A percentile compares a stretch with the other conserved stretches of the same genome.
phyloP scores from a whole-genome alignment of 1,284 basidiomycete genomes.

The Agaricales sp. region DNA sequence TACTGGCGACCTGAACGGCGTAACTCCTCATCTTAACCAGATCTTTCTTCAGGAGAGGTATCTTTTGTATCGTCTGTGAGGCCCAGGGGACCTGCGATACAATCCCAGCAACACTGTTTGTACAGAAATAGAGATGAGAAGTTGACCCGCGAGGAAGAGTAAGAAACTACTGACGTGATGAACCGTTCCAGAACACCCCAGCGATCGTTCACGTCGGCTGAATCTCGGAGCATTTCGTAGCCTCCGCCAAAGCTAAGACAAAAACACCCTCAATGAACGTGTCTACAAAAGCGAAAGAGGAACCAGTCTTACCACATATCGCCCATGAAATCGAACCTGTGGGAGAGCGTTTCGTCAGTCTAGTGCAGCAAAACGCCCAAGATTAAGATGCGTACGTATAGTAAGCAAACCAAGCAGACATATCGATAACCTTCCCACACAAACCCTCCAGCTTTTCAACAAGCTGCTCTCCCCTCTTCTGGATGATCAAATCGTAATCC shows the following conservation, averaged over 20 bases:
- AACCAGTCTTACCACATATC: conserved; percentile 42
- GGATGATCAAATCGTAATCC: conserved; percentile 37
- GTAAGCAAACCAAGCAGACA: conserved; percentile 36
- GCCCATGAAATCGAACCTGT: conserved; percentile 52
- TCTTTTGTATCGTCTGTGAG: conserved; percentile 9
- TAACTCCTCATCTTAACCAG: conserved; percentile 19
- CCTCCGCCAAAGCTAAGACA: conserved; percentile 37
- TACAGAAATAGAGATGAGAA: neutral
- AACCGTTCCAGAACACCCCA: conserved; percentile 26
- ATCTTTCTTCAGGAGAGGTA: conserved; percentile 14
- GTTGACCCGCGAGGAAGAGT: neutral
- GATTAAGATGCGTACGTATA: conserved; percentile 33
- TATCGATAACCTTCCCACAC: conserved; percentile 20
- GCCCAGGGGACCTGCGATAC: conserved; percentile 34
- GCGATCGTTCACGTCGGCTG: conserved; percentile 24
- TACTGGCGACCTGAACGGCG: conserved; percentile 23
- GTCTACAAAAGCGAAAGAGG: conserved; percentile 6
- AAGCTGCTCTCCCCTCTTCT: conserved; percentile 26
- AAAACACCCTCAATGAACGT: neutral
- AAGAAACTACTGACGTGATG: conserved; percentile 21
- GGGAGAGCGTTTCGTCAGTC: conserved; percentile 5
- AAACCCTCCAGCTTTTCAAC: conserved; percentile 26
- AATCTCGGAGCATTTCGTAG: conserved; percentile 28
- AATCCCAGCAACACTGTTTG: conserved; percentile 21
- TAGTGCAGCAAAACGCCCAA: neutral